phyloP scores from a whole-genome alignment of 306 rosid species.

The Gastrolobium villosum region DNA sequence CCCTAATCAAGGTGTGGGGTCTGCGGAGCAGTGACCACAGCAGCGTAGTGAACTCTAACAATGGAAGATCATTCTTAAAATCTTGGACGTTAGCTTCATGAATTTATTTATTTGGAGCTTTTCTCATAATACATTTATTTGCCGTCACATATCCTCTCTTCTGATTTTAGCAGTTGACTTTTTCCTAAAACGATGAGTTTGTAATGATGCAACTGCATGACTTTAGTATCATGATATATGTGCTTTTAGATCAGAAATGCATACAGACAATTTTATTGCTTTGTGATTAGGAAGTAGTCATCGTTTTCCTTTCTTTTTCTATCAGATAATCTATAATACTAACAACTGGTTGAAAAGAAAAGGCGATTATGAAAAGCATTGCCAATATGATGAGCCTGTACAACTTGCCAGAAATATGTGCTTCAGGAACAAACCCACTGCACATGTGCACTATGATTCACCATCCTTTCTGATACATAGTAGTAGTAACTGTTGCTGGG shows the following conservation, averaged over 20 bases:
- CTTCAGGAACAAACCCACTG: slow-evolving; percentile 39
- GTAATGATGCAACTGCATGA: slow-evolving; percentile 8
- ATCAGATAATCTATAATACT: background rate
- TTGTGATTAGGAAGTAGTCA: slow-evolving; percentile 39
- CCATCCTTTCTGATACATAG: slow-evolving; percentile 30
- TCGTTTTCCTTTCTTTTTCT: slow-evolving; percentile 1
- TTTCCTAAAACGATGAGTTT: background rate
- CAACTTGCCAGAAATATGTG: slow-evolving; percentile 32
- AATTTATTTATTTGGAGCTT: background rate
- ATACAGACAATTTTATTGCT: slow-evolving; percentile 30
- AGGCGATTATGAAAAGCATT: slow-evolving; percentile 19
- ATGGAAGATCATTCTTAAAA: background rate
- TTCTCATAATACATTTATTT: background rate
- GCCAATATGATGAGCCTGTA: slow-evolving; percentile 26
- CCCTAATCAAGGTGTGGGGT: too few relatives aligned
- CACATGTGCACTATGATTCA: slow-evolving; percentile 30
- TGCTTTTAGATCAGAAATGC: slow-evolving; percentile 1
- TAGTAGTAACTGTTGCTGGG: slow-evolving; percentile 15
- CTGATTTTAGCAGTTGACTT: slow-evolving; percentile 11
- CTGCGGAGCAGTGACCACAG: background rate
- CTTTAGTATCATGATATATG: slow-evolving; percentile 8
- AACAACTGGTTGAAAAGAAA: slow-evolving; percentile 14
- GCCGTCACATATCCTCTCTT: background rate
- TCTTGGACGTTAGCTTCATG: background rate
- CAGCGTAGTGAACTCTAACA: background rate